Conservation (phyloP, 2,329 filamentous ascomycete species). For the Aspergillus sclerotialis region DNA sequence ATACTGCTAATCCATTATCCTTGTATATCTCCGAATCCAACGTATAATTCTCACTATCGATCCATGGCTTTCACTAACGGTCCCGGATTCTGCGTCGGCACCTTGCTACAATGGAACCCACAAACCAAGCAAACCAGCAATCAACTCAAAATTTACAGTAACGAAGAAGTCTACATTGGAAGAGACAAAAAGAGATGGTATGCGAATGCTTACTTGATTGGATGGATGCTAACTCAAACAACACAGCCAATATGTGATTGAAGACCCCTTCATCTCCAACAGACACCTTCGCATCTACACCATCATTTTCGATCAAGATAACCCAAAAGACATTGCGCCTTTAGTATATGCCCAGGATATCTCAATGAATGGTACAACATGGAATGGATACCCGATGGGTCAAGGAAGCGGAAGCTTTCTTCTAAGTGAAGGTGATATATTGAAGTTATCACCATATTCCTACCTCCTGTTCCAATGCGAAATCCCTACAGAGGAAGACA, state of each 20-base stretch:
- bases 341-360: constrained; percentile 39
- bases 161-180: constrained; percentile 30
- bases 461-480: constrained; percentile 15
- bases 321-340: constrained; percentile 28
- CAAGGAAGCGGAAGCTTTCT: constrained; percentile 27
- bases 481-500: constrained; percentile 2
- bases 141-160: constrained; percentile 18
- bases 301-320: constrained; percentile 34
- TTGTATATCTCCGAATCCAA: neutral
- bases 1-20: too few species aligned
- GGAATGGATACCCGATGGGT: constrained; percentile 31
- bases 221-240: too few species aligned
- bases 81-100: constrained; percentile 12
- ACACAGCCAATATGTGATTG: constrained; percentile 26
- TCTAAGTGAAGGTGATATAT: constrained; percentile 32
- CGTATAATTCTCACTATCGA: constrained; percentile 1
- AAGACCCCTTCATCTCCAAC: constrained; percentile 32
- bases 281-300: constrained; percentile 38
- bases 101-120: constrained; percentile 15
- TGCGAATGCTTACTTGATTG: too few species aligned
- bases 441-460: constrained; percentile 19
- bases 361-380: constrained; percentile 35
- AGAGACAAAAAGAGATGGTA: constrained; percentile 29
- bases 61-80: neutral
- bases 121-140: constrained; percentile 6